Evolutionary conservation across 139 green algal species (phyloP), one percentile per base, ranked within the genome.

Genomic region (Volvox reticuliferus): DNA sequence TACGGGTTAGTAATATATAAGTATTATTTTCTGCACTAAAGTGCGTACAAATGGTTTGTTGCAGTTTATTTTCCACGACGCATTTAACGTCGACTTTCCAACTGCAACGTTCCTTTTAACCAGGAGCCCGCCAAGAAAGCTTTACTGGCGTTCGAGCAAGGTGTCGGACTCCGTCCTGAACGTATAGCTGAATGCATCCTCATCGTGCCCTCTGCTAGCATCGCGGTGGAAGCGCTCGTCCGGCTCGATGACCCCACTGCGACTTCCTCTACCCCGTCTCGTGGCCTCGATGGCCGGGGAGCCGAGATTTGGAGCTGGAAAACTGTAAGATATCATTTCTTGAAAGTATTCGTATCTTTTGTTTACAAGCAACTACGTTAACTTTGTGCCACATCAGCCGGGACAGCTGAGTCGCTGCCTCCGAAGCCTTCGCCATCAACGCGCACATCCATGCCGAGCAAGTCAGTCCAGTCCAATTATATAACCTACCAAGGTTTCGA

Each of bases 221-320:
- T 67, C 1, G 85, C 96, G 13, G 90, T 93, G 19, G 95, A 97
- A 76, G 94, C 90, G 5, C 67, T 95, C 22, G 85, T 97, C 33
- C 87, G 91, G 9, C 92, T 97, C 30, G 37, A 32, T 21, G 36
- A 35, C 77, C 33, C 16, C 77, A 26, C 33, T 21, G 77, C 5
- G 24, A 12, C 32, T 36, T 28, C 19, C 22, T 16, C 32, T 26
- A 22, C 17, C 21, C 80, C 62, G 78, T 67, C 21, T 50, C 26
- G 6, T 20, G 22, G 75, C 44, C 20, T 33, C 63, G 83, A 88
- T 22, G 87, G 28, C 80, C 20, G 36, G 73, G 33, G 30, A 17
- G 86, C 91, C 21, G 37, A 35, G 0, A 82, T 96, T n/a, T 30
- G 89, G n/a, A 81, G 35, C 20, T 96, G 94, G 93, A 91, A 79